Conservation (phyloP, 148 eudicot species). For the Silene latifolia region DNA sequence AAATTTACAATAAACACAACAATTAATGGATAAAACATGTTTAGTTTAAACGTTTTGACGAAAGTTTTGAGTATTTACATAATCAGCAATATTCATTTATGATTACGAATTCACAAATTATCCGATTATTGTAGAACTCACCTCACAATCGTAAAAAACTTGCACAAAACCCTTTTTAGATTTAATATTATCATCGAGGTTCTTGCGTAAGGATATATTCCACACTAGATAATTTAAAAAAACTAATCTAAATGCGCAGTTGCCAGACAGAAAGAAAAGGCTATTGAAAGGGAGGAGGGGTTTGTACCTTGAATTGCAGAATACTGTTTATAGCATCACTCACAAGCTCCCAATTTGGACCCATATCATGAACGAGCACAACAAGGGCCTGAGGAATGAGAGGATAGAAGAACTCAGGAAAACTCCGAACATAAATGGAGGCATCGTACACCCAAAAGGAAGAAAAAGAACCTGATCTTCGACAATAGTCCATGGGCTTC, state of each 20-base stretch:
- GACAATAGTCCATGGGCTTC: constrained; percentile 76
- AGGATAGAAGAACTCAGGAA: constrained; percentile 21
- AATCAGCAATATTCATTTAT: background rate
- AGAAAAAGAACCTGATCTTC: constrained; percentile 77
- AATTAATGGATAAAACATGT: constrained; percentile 2
- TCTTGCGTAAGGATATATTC: background rate
- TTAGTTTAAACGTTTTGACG: background rate
- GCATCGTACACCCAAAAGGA: background rate
- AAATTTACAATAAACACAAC: background rate
- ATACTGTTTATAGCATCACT: constrained; percentile 87
- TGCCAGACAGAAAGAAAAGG: background rate
- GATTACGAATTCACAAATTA: background rate
- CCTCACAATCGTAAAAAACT: background rate
- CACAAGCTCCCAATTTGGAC: constrained; percentile 97
- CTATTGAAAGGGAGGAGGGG: background rate
- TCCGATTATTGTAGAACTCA: background rate
- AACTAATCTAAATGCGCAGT: background rate
- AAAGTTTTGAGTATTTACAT: background rate
- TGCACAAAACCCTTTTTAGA: background rate
- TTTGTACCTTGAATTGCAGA: constrained; percentile 73
- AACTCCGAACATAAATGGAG: constrained; percentile 8
- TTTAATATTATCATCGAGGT: background rate
- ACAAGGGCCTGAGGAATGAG: constrained; percentile 69
- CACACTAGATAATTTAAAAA: background rate
- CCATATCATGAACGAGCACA: constrained; percentile 96